These are phyloP conservation scores for Exophiala viscosa DNA, from an alignment of 2,329 filamentous ascomycete species.

Conservation along the genomic window DNA sequence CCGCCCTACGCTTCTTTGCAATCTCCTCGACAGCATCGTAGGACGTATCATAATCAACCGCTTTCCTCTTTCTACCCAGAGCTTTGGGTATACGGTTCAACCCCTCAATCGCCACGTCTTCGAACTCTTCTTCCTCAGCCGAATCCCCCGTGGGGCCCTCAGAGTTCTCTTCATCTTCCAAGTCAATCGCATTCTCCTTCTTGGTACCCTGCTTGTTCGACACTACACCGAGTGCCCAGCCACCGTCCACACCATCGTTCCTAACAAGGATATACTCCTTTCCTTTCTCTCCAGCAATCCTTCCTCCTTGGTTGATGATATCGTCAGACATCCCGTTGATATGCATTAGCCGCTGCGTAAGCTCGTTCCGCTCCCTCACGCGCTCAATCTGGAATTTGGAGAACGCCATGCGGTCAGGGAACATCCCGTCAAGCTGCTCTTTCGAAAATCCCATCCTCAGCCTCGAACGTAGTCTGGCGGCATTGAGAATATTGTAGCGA, in stretches of 20 bases:
- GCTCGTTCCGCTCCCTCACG: constrained; percentile 84
- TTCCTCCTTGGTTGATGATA: constrained; percentile 52
- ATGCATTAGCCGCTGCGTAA: constrained; percentile 92
- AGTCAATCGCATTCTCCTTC: constrained; percentile 83
- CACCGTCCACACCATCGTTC: constrained; percentile 90
- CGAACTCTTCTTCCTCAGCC: constrained; percentile 69
- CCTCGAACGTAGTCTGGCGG: constrained; percentile 79
- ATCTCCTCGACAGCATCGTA: constrained; percentile 33
- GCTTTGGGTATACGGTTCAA: constrained; percentile 75
- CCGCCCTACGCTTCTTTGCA: constrained; percentile 44
- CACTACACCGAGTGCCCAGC: constrained; percentile 93
- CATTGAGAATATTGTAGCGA: constrained; percentile 95
- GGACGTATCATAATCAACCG: constrained; percentile 37
- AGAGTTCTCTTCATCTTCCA: constrained; percentile 63
- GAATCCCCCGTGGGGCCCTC: constrained; percentile 9
- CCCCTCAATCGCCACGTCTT: constrained; percentile 88
- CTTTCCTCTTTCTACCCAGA: constrained; percentile 37
- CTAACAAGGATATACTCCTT: constrained; percentile 95
- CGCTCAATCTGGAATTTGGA: constrained; percentile 94
- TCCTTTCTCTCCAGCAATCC: constrained; percentile 68
- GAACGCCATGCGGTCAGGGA: constrained; percentile 95
- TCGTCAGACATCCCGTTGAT: constrained; percentile 83
- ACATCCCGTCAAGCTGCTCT: constrained; percentile 94
- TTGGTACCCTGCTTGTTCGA: constrained; percentile 76
- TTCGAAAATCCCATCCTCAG: constrained; percentile 95